Base-by-base conservation (phyloP, 2,329 filamentous ascomycete genomes). In the Ophiostoma fasciatum region DNA sequence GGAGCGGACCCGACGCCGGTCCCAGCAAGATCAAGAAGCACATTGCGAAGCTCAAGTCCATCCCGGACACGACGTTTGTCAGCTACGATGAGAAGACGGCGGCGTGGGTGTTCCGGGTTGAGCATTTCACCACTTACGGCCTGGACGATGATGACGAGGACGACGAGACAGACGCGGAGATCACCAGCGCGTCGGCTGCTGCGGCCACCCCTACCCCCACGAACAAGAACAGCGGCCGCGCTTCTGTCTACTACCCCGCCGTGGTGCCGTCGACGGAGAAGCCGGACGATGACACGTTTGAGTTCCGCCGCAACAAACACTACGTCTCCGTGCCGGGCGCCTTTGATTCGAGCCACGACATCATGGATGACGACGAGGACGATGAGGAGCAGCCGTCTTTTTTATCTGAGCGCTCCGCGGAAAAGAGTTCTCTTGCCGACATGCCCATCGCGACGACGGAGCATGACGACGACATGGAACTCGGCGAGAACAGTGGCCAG, bases 101-200 rank as follows among this genome's bases (percentile, higher is more conserved):
- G 35, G 71, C 82, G 31, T 98, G 92, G 92, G 72, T 73, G 12
- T 98, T 98, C 61, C 75, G 66, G 9, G 90, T 98, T n/a, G 77
- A 88, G 50, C 90, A 98, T 56, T 98, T 92, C 56, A 96, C 88
- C 1, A 94, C 85, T 1, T 98, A 98, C 52, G 87, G 82, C 28
- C 67, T 96, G 36, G 80, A 88, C 44, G 83, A 82, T 20, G 71
- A 85, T 31, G 78, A 83, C 20, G 78, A 82, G 33, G 82, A 85
- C 30, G 78, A 83, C 22, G 77, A 82, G 34, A 74, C 72, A 7
- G 64, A 78, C 31, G 64, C 64, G 7, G 73, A 73, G 47, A 63
- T 66, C 42, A 58, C 63, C 22, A 50, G 17, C 12, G 11, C 39
- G 32, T 36, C 42, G 21, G 28, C 38, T 10, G 40, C 27, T 3